phyloP scores from a whole-genome alignment of 2,329 filamentous ascomycete genomes.

The Alternaria ventricosa region DNA sequence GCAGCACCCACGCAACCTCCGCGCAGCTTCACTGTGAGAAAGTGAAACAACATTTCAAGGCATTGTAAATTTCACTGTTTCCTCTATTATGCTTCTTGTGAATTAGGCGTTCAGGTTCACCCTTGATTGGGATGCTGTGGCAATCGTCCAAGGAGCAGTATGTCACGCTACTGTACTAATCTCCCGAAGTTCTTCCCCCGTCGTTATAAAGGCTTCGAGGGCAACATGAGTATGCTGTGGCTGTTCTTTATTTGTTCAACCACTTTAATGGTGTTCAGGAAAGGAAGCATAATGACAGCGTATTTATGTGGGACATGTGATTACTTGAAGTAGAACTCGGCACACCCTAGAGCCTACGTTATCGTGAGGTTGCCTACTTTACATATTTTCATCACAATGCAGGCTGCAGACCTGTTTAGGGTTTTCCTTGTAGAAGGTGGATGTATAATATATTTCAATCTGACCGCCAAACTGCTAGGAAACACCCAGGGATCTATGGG shows the following conservation, averaged over 20 bases:
- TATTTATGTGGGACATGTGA: not conserved
- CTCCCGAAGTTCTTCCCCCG: not conserved
- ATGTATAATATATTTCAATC: conserved; percentile 9
- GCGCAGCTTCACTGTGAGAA: not conserved
- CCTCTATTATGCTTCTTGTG: not conserved
- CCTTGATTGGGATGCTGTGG: not conserved
- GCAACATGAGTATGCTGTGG: not conserved
- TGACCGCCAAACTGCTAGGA: conserved; percentile 10
- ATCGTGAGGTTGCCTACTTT: not conserved
- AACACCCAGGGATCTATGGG: conserved; percentile 16
- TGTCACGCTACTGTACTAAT: not conserved
- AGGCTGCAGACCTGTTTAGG: not conserved
- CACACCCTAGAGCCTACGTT: not conserved
- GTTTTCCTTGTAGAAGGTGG: not conserved
- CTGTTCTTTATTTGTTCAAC: not conserved
- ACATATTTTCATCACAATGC: not conserved
- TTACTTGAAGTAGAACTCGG: not conserved
- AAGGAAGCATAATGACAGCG: not conserved
- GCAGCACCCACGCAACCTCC: not conserved
- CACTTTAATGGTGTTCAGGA: not conserved
- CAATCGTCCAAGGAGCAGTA: not conserved
- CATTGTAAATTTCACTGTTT: not conserved
- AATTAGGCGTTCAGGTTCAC: not conserved
- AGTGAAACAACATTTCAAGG: not conserved
- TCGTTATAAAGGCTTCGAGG: not conserved